Percentiles rank a stretch among this genome's conserved stretches.
Evolutionary conservation across 208 protist species (phyloP).

Genomic region (Crithidia expoeki): DNA sequence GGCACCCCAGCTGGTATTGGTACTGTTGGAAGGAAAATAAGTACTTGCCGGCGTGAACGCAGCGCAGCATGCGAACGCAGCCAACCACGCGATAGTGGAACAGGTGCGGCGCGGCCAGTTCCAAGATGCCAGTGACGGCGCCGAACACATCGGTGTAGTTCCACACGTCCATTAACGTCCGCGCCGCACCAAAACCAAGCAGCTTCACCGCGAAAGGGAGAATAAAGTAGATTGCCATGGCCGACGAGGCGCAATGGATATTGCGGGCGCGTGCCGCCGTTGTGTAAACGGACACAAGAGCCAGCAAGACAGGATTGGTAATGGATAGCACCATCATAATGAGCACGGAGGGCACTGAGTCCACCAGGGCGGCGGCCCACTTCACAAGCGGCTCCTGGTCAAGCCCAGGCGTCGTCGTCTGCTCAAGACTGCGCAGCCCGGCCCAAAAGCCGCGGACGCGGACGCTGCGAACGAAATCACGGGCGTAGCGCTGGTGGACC

Average conservation of each 20-base stretch:
- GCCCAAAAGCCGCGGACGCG: slow-evolving; percentile 8
- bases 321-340: slow-evolving; percentile 40
- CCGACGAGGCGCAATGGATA: slow-evolving; percentile 34
- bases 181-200: slow-evolving; percentile 29
- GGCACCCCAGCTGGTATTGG: slow-evolving; percentile 12
- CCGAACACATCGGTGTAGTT: slow-evolving; percentile 46
- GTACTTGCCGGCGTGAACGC: slow-evolving; percentile 37
- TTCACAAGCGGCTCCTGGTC: not conserved
- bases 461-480: slow-evolving; percentile 17
- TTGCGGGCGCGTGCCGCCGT: not conserved
- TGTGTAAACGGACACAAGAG: slow-evolving; percentile 36
- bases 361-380: slow-evolving; percentile 19
- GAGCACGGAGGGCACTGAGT: slow-evolving; percentile 28
- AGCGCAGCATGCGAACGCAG: slow-evolving; percentile 49
- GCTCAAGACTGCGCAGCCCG: slow-evolving; percentile 18
- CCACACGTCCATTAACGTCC: slow-evolving; percentile 36
- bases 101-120: slow-evolving; percentile 30
- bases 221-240: slow-evolving; percentile 45
- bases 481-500: slow-evolving; percentile 5
- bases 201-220: slow-evolving; percentile 43
- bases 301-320: slow-evolving; percentile 47
- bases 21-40: slow-evolving; percentile 23
- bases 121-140: slow-evolving; percentile 45
- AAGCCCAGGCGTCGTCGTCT: slow-evolving; percentile 12
- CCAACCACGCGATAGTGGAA: slow-evolving; percentile 36